Evolutionary conservation across 2,329 filamentous ascomycete species (phyloP), one percentile per base, ranked within the genome.

Genomic region (Alternaria burnsii): DNA sequence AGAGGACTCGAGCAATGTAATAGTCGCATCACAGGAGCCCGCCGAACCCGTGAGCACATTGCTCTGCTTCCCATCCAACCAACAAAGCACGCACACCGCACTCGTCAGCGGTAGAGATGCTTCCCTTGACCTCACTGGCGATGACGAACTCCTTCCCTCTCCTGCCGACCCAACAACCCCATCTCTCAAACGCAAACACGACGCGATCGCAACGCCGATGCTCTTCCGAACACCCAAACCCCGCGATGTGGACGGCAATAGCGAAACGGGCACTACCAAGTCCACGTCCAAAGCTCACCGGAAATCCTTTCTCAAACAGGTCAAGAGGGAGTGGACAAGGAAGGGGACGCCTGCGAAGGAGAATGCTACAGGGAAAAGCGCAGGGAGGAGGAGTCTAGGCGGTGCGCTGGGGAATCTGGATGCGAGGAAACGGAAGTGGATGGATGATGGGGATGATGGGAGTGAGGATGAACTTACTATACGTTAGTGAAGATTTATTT

Each of bases 381-480:
- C 20, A 7, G 38, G 46, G 22, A 46, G 55, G 34, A 54, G 7
- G 18, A 55, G 59, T 32, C 10, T 59, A 10, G 11, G 38, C 3
- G 38, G 38, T 20, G 38, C 18, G 7, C 0, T 11, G 4, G 34
- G 32, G 9, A 20, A 11, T 3, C 22, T 48, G 24, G 11, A 14
- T 10, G n/a, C 14, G 16, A 55, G 28, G 52, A 59, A 59, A 32
- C 58, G 62, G 12, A 57, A 18, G 3, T 52, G 47, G 14, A 24
- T 26, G 3, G 36, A 46, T 43, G 24, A 66, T 8, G 55, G 14
- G 3, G 36, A 46, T 43, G 24, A 66, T 8, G 55, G 14, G 22
- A 71, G 70, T 55, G 70, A 66, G 32, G 74, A 76, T 71, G 73
- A 76, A 47, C 63, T 76, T 20, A 70, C 66, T 41, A 30, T 55